A percentile compares a stretch with the other conserved stretches of the same genome.
These are phyloP conservation scores for Ambrosia hybrid DNA, from an alignment of 140 eudicot genomes.

Conservation along the genomic window DNA sequence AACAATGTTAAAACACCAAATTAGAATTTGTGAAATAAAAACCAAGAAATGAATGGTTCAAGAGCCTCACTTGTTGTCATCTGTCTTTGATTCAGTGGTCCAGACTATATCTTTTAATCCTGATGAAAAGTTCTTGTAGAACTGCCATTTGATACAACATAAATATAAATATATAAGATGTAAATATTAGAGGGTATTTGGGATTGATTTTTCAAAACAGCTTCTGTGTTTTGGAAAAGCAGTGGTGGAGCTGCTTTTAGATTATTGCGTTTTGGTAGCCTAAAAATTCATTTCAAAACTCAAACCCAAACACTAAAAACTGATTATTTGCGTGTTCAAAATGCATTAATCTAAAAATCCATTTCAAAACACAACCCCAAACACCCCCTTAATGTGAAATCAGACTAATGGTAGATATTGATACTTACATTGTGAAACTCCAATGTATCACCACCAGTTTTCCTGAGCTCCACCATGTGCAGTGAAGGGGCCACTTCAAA, in stretches of 20 bases:
- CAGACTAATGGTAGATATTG: neutral
- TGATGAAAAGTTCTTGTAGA: slow-evolving; percentile 76
- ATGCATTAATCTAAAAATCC: no score
- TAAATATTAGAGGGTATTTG: no score
- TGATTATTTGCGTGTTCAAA: no score
- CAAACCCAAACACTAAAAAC: no score
- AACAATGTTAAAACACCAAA: neutral
- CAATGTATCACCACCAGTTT: slow-evolving; percentile 89
- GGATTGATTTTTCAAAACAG: no score
- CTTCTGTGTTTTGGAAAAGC: no score
- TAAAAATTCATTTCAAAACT: no score
- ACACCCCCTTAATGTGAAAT: neutral
- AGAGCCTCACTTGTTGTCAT: slow-evolving; percentile 45
- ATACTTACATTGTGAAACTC: slow-evolving; percentile 81
- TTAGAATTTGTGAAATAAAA: slow-evolving; percentile 5
- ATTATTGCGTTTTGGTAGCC: no score
- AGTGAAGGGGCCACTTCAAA: slow-evolving; percentile 93
- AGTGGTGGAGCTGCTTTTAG: no score
- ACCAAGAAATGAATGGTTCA: slow-evolving; percentile 1
- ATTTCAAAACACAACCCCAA: no score
- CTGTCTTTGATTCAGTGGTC: slow-evolving; percentile 48
- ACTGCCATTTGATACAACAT: slow-evolving; percentile 45
- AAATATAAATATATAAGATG: neutral
- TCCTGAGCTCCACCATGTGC: slow-evolving; percentile 91
- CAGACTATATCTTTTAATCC: slow-evolving; percentile 87